phyloP scores from a whole-genome alignment of 192 early-diverging fungal species.

The Backusella parvicylindrica region DNA sequence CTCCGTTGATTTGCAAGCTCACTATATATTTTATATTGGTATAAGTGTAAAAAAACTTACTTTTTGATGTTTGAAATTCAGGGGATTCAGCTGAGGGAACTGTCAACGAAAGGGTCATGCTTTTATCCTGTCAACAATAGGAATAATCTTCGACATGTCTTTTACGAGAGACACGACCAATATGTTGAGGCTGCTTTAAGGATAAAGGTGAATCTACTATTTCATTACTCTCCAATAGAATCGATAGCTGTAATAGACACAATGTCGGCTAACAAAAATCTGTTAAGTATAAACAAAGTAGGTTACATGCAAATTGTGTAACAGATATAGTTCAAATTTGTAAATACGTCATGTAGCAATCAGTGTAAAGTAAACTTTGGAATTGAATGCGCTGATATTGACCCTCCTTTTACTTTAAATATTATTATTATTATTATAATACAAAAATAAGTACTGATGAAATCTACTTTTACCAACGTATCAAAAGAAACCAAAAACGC shows the following conservation, averaged over 20 bases:
- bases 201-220: slow-evolving; percentile 51
- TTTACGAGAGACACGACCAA: slow-evolving; percentile 56
- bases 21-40: too few relatives aligned
- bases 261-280: too few relatives aligned
- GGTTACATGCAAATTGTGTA: too few relatives aligned
- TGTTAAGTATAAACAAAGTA: too few relatives aligned
- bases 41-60: slow-evolving; percentile 39
- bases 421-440: too few relatives aligned
- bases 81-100: slow-evolving; percentile 64
- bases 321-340: not conserved
- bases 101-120: slow-evolving; percentile 72
- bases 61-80: slow-evolving; percentile 72
- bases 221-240: slow-evolving; percentile 70
- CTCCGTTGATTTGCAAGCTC: not conserved
- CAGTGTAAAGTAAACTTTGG: too few relatives aligned
- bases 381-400: too few relatives aligned
- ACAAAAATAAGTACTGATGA: too few relatives aligned
- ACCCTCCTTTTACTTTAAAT: too few relatives aligned
- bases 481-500: too few relatives aligned
- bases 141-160: slow-evolving; percentile 82
- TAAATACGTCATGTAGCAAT: too few relatives aligned
- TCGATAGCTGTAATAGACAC: slow-evolving; percentile 63
- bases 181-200: slow-evolving; percentile 48
- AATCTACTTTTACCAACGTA: too few relatives aligned
- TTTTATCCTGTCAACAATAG: slow-evolving; percentile 65